These are phyloP conservation scores for Mycena vitilis DNA, from an alignment of 768 basidiomycete genomes.

Conservation along the genomic window DNA sequence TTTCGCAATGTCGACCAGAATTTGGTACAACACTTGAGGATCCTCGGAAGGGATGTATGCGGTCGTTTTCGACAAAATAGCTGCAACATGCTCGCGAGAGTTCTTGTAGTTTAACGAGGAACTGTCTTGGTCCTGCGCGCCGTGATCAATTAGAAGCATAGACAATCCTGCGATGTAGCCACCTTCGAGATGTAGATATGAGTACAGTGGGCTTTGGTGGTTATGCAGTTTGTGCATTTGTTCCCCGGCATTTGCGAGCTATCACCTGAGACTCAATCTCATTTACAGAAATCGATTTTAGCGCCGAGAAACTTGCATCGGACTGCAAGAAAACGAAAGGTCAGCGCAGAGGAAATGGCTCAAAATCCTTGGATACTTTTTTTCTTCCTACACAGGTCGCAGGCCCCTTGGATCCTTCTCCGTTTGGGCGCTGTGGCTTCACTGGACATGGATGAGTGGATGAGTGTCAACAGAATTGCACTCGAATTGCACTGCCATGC, in stretches of 20 bases:
- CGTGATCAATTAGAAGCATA: not conserved
- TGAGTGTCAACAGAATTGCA: not conserved
- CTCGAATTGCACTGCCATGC: too few relatives aligned
- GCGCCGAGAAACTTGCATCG: slow-evolving; percentile 29
- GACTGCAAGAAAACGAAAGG: slow-evolving; percentile 43
- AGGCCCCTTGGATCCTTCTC: slow-evolving; percentile 20
- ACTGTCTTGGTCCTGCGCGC: not conserved
- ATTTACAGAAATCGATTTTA: not conserved
- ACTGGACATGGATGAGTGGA: not conserved
- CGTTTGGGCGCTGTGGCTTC: slow-evolving; percentile 3
- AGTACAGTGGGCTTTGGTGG: slow-evolving; percentile 61
- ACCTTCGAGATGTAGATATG: slow-evolving; percentile 65
- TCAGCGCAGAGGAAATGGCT: not conserved
- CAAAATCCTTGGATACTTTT: slow-evolving; percentile 4
- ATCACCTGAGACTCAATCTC: slow-evolving; percentile 44
- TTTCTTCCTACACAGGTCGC: slow-evolving; percentile 24
- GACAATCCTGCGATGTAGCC: slow-evolving; percentile 6
- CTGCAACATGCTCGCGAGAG: slow-evolving; percentile 29
- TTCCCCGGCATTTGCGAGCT: slow-evolving; percentile 69
- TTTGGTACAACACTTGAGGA: slow-evolving; percentile 10
- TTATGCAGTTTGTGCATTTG: slow-evolving; percentile 67
- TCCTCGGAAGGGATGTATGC: slow-evolving; percentile 26
- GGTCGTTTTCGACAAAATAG: slow-evolving; percentile 20
- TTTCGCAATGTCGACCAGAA: slow-evolving; percentile 28
- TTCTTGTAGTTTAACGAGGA: slow-evolving; percentile 26